Evolutionary conservation across 441 rosid genomes (phyloP).

Genomic region (Aquilaria agallochum): DNA sequence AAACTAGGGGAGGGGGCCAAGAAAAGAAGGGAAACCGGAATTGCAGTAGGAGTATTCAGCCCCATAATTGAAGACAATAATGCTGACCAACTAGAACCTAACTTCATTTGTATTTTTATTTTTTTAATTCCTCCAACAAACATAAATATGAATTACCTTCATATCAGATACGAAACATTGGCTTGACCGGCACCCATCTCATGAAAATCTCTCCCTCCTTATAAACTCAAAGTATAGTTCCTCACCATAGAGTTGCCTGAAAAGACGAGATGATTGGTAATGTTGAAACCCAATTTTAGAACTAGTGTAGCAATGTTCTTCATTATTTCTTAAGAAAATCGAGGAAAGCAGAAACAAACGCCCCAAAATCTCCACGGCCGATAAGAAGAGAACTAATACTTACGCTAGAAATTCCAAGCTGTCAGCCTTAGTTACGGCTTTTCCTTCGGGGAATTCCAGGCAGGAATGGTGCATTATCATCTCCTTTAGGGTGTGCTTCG

Average conservation of each 20-base stretch:
- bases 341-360: neutral
- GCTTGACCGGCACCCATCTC: conserved; percentile 11
- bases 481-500: conserved; percentile 78
- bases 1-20: too few species aligned
- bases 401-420: conserved; percentile 28
- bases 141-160: too few species aligned
- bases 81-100: too few species aligned
- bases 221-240: conserved; percentile 44
- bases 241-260: conserved; percentile 64
- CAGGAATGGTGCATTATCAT: conserved; percentile 77
- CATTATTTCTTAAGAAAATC: neutral
- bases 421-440: conserved; percentile 65
- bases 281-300: conserved; percentile 1
- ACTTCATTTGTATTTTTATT: too few species aligned
- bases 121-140: too few species aligned
- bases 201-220: conserved; percentile 23
- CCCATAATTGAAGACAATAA: too few species aligned
- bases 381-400: neutral
- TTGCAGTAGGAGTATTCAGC: too few species aligned
- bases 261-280: conserved; percentile 8
- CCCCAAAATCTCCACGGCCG: too few species aligned
- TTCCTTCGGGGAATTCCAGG: conserved; percentile 79
- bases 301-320: neutral
- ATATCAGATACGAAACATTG: too few species aligned
- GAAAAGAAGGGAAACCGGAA: too few species aligned